phyloP scores from a whole-genome alignment of 768 basidiomycete genomes.

The Tricholoma sp. region DNA sequence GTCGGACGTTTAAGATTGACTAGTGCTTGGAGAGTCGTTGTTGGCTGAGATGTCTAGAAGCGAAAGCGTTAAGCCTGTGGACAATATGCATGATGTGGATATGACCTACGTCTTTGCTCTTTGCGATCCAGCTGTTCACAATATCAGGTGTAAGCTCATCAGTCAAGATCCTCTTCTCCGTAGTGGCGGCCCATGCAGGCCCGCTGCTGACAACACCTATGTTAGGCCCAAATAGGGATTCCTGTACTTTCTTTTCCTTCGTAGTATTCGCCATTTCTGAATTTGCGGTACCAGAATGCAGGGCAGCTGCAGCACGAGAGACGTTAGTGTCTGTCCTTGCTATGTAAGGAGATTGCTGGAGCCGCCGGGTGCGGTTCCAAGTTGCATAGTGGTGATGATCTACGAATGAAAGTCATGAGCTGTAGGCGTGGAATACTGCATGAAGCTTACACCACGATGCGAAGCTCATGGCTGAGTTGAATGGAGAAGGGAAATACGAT shows the following conservation, averaged over 20 bases:
- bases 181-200: slow-evolving; percentile 63
- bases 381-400: slow-evolving; percentile 48
- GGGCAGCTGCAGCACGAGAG: slow-evolving; percentile 42
- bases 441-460: slow-evolving; percentile 31
- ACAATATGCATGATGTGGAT: neutral
- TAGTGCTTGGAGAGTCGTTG: slow-evolving; percentile 89
- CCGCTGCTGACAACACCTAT: slow-evolving; percentile 71
- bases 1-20: slow-evolving; percentile 93
- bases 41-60: slow-evolving; percentile 68
- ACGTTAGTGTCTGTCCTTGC: slow-evolving; percentile 46
- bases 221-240: slow-evolving; percentile 88
- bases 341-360: slow-evolving; percentile 46
- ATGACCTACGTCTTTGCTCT: slow-evolving; percentile 75
- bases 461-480: slow-evolving; percentile 15
- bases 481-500: slow-evolving; percentile 4
- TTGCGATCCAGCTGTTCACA: slow-evolving; percentile 80
- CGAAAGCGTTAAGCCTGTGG: neutral
- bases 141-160: slow-evolving; percentile 80
- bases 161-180: slow-evolving; percentile 57
- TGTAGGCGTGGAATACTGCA: neutral
- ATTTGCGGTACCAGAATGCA: slow-evolving; percentile 31
- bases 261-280: slow-evolving; percentile 5
- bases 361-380: slow-evolving; percentile 55
- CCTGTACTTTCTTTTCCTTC: slow-evolving; percentile 60
- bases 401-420: slow-evolving; percentile 6